A percentile compares a stretch with the other conserved stretches of the same genome.
These are phyloP conservation scores for Myxozyma geophila DNA, from an alignment of 805 yeast species.

Conservation along the genomic window DNA sequence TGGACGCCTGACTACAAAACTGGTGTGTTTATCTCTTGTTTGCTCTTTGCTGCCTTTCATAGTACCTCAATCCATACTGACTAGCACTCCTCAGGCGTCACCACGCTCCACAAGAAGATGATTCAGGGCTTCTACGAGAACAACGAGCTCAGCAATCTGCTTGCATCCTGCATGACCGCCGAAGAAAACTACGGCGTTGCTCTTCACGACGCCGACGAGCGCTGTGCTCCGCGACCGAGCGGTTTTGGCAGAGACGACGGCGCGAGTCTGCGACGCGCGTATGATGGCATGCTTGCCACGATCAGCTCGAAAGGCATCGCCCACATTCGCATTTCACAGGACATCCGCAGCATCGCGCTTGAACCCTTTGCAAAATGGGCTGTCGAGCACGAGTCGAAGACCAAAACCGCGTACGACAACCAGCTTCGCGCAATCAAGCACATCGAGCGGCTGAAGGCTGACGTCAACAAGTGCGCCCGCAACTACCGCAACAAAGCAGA, in stretches of 20 bases:
- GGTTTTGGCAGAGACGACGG: conserved; percentile 64
- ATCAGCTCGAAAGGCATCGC: conserved; percentile 59
- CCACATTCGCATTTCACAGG: conserved; percentile 66
- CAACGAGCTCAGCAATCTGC: conserved; percentile 66
- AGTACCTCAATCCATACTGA: not conserved
- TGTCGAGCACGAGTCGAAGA: conserved; percentile 67
- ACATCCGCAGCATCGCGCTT: conserved; percentile 63
- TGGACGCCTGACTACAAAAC: conserved; percentile 71
- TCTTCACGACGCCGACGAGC: conserved; percentile 50
- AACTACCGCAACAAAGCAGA: not conserved
- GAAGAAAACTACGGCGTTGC: conserved; percentile 69
- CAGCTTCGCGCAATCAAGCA: conserved; percentile 56
- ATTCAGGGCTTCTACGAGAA: conserved; percentile 68
- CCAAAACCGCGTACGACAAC: conserved; percentile 62
- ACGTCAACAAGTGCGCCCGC: conserved; percentile 42
- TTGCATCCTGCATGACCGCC: conserved; percentile 71
- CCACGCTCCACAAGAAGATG: conserved; percentile 47
- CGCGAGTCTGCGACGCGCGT: conserved; percentile 66
- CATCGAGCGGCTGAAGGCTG: conserved; percentile 57
- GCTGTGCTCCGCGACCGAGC: conserved; percentile 47
- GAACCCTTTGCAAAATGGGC: conserved; percentile 79
- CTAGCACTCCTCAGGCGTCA: conserved; percentile 40
- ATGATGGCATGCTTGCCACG: conserved; percentile 58
- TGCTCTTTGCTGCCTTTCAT: not conserved
- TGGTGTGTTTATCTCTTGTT: conserved; percentile 44